Base-by-base conservation (phyloP, 371 early-diverging fungal genomes). In the Enteropsectra breve region DNA sequence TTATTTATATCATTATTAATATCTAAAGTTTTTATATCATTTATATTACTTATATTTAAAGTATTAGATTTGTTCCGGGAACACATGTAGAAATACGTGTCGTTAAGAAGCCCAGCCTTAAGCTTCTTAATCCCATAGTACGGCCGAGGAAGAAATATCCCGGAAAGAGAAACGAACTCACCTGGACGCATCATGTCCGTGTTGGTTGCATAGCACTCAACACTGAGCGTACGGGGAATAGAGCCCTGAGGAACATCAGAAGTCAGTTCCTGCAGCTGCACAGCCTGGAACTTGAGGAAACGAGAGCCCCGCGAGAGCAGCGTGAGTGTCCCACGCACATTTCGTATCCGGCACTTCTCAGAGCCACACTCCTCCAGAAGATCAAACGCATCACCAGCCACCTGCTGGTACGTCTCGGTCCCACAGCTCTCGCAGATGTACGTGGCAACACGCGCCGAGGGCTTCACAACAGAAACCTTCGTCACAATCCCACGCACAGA, bases 241-340 rank as follows among this genome's bases (percentile, higher is more conserved):
- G 91, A 90, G 50, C 97, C 98, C 63, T 91, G 90, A 63, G 94
- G 94, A 5, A 94, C 92, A 84, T 94, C 94, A 78, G 90, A 88
- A 11, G 93, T 86, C 2, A 74, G 26, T 52, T 80, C 81, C 70
- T 80, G 81, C 32, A 80, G 43, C 24, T 59, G 54, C 1, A 80
- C 11, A n/a, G 53, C 50, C 54, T 78, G 79, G 37, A 69, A 72
- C 21, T 74, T 69, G 69, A 90, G 76, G 70, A 96, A 93, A 72
- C 91, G 91, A 60, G 87, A 88, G 26, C 90, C 90, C 48, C 97
- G 83, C 0, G 92, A 92, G 73, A 93, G 91, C 85, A 90, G 84
- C 73, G 85, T 84, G 43, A 97, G 83, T 59, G 86, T 84, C 13
- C 97, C 97, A 70, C 86, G 87, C 21, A 85, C 77, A 34, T 84